phyloP scores from a whole-genome alignment of 257 asterid genomes.

The Solanum rostratum region DNA sequence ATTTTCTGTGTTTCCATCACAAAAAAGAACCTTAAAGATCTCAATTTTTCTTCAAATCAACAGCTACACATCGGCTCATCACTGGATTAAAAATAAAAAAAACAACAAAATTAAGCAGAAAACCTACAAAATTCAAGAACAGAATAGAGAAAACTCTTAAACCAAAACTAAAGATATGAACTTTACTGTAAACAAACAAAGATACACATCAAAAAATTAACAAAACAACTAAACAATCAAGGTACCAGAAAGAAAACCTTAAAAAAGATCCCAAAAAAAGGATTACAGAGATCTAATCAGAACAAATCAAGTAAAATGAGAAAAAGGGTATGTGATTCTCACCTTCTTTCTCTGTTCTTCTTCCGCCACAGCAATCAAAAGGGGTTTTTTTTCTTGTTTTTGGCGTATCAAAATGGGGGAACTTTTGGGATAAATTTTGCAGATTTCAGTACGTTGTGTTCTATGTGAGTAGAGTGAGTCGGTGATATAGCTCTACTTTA shows the following conservation, averaged over 20 bases:
- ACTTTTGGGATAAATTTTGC: background rate
- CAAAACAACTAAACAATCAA: background rate
- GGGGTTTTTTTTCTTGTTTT: background rate
- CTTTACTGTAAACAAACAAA: background rate
- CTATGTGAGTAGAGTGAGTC: background rate
- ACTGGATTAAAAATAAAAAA: conserved; percentile 20
- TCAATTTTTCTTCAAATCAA: conserved; percentile 23
- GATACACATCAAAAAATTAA: background rate
- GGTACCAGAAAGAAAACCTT: background rate
- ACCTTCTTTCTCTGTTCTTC: background rate
- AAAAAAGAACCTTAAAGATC: conserved; percentile 26
- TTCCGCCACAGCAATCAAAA: background rate
- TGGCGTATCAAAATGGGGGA: background rate
- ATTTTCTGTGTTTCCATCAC: conserved; percentile 27
- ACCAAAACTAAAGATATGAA: background rate
- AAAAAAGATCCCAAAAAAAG: background rate
- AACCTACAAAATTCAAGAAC: background rate
- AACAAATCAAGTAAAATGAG: background rate
- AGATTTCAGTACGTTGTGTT: background rate
- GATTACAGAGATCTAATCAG: background rate
- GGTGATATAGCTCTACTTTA: background rate
- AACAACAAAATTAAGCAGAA: background rate
- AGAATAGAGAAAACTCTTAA: background rate
- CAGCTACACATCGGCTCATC: conserved; percentile 16
- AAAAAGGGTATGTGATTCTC: background rate